Evolutionary conservation across 2,329 filamentous ascomycete genomes (phyloP), one percentile per base, ranked within the genome.

Genomic region (Exutisphaerella laricina): DNA sequence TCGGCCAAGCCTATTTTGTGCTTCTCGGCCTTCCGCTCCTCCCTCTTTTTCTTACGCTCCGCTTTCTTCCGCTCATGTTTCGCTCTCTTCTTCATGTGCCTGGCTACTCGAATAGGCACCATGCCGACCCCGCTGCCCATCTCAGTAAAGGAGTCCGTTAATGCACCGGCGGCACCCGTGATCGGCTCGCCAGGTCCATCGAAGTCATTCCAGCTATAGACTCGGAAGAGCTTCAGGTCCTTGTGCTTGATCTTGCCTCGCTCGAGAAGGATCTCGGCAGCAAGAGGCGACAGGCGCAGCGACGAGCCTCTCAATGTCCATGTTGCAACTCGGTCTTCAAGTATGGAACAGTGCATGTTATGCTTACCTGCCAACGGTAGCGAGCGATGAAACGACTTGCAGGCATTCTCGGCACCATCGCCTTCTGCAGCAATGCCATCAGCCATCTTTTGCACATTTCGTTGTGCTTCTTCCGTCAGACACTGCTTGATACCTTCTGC

Each of bases 181-280:
- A 88, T 67, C 0, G 84, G 84, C 57, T 87, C 84, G 0, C 83
- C 83, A 0, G 83, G 82, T 0, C 84, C 84, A 51, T 84, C 81
- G 54, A 86, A 87, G 54, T 87, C 83, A 52, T 85, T 85, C 81
- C 83, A 88, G 54, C 85, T 82, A 38, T 74, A 77, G 14, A 50
- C 45, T 6, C 84, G 71, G 6, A 85, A 57, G 0, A 87, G 69
- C 9, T 77, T 73, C 34, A 88, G 63, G 45, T 79, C 75, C 42
- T 74, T 76, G 76, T 80, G 85, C 17, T 72, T 70, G 16, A 85
- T 58, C 49, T 76, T 72, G n/a, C 78, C 79, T 49, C 71, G 72
- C 23, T 75, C 70, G 3, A 84, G 76, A 2, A 85, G 65, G 2
- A 85, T 66, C 18, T 84, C 77, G 0, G 83, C 82, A 2, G 82